Evolutionary conservation across 2,329 filamentous ascomycete genomes (phyloP).

Genomic region (Trichoderma atrobrunneum): DNA sequence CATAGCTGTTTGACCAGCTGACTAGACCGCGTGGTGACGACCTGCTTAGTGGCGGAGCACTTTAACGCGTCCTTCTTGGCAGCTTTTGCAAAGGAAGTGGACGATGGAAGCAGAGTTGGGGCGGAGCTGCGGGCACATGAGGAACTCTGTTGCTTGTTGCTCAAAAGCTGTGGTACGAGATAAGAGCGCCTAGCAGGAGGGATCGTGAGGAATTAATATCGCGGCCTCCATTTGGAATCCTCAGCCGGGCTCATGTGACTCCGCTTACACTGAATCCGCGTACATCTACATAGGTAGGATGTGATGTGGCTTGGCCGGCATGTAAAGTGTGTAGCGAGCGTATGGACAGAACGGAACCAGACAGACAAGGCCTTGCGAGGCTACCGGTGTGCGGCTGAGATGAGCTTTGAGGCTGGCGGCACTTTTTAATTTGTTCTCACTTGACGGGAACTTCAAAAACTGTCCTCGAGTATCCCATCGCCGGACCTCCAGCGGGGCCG

Average conservation of each 20-base stretch:
- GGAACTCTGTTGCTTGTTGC: background rate
- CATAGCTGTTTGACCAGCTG: background rate
- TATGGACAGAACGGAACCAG: background rate
- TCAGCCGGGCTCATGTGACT: background rate
- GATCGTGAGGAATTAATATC: background rate
- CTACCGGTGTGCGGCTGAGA: background rate
- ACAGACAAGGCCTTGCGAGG: background rate
- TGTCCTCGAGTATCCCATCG: background rate
- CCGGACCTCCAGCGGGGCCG: constrained; percentile 3
- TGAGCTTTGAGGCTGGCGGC: background rate
- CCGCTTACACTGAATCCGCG: background rate
- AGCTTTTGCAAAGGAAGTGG: background rate
- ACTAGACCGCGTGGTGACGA: constrained; percentile 1
- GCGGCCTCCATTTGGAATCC: background rate
- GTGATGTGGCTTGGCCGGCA: background rate
- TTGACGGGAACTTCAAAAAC: background rate
- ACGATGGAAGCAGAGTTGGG: background rate
- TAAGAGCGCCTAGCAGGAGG: background rate
- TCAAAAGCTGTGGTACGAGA: background rate
- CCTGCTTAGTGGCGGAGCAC: background rate
- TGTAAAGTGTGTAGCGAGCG: background rate
- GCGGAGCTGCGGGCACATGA: background rate
- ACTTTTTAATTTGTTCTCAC: background rate
- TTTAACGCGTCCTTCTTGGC: background rate
- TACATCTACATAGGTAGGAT: background rate